Evolutionary conservation across 495 filamentous ascomycete species (phyloP).

Genomic region (Filosporella fistucella): DNA sequence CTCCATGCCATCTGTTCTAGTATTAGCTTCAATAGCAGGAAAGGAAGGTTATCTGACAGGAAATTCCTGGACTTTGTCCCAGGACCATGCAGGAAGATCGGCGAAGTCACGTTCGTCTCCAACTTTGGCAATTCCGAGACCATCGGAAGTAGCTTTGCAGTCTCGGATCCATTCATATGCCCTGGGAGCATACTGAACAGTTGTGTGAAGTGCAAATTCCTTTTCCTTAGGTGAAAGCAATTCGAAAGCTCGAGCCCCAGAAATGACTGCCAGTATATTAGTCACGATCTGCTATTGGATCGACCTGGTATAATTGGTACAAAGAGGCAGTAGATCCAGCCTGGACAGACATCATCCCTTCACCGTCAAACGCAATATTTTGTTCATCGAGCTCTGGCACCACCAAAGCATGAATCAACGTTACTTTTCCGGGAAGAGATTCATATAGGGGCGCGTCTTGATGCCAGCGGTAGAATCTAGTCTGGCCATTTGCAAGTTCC

Average conservation of each 20-base stretch:
- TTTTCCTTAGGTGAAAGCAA: background rate
- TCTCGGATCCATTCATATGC: conserved; percentile 2
- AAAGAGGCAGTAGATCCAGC: background rate
- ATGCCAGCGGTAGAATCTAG: conserved; percentile 2
- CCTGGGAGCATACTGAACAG: background rate
- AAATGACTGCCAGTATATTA: background rate
- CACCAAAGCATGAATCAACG: background rate
- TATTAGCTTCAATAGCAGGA: background rate
- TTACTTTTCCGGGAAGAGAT: background rate
- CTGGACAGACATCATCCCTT: background rate
- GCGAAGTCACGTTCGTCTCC: background rate
- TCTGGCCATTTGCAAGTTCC: background rate
- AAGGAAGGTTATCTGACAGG: background rate
- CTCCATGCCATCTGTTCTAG: conserved; percentile 1
- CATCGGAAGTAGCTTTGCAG: conserved; percentile 5
- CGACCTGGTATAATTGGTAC: background rate
- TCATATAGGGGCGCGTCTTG: conserved; percentile 2
- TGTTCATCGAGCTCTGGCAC: background rate
- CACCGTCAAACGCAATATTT: background rate
- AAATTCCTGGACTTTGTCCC: conserved; percentile 4
- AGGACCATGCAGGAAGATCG: background rate
- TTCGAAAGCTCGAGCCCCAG: background rate
- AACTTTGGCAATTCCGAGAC: background rate
- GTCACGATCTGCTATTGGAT: background rate
- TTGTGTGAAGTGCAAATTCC: conserved; percentile 4